phyloP scores from a whole-genome alignment of 2,329 filamentous ascomycete species.

The Trichoderma breve region DNA sequence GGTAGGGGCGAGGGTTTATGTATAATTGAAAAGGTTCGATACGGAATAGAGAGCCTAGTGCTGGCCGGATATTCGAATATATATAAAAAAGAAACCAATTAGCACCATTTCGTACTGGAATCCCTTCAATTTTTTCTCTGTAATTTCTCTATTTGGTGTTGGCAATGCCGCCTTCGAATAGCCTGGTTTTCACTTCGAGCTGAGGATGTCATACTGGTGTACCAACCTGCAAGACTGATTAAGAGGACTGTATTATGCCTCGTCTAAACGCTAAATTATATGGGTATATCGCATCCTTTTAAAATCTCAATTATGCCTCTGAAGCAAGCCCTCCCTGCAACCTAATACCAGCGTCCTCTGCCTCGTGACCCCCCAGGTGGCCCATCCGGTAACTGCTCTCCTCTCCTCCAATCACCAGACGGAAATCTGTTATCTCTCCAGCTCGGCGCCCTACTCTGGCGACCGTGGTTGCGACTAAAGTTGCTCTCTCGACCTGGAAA shows the following conservation, averaged over 20 bases:
- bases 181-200: neutral
- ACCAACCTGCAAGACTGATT: neutral
- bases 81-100: neutral
- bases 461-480: slow-evolving; percentile 36
- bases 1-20: slow-evolving; percentile 28
- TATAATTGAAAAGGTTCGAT: slow-evolving; percentile 41
- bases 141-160: neutral
- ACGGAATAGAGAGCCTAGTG: slow-evolving; percentile 30
- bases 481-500: slow-evolving; percentile 30
- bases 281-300: slow-evolving; percentile 31
- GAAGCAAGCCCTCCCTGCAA: neutral
- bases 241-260: neutral
- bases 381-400: slow-evolving; percentile 59
- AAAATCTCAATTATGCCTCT: neutral
- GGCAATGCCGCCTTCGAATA: neutral
- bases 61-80: neutral
- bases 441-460: slow-evolving; percentile 35
- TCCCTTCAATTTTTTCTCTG: neutral
- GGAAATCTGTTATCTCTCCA: slow-evolving; percentile 42
- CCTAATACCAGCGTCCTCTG: slow-evolving; percentile 31
- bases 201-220: neutral
- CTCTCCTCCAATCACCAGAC: slow-evolving; percentile 64
- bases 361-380: slow-evolving; percentile 33
- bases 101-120: neutral
- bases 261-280: slow-evolving; percentile 1